Base-by-base conservation (phyloP, 2,329 filamentous ascomycete species). In the Colletotrichum horii region DNA sequence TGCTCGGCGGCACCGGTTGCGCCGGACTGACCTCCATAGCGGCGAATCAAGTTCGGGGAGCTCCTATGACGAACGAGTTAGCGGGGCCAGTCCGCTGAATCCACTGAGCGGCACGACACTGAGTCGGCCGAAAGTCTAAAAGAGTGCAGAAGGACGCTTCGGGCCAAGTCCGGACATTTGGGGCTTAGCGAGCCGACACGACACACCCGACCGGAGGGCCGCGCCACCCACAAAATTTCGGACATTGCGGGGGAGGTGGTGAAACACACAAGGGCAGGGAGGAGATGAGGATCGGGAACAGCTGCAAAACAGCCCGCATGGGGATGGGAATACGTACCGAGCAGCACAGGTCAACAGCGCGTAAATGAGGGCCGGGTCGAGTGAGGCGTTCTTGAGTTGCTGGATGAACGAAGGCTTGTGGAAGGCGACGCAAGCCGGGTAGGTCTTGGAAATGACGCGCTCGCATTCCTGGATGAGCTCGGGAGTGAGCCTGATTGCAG, bases 401-500 rank as follows among this genome's bases (percentile, higher is more conserved):
- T 91, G 89, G 38, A 92, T 82, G 82, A 92, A 92, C 4, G 90
- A 90, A 9, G 90, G 90, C 84, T 91, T 92, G 84, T 92, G 90
- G 81, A 92, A 92, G 80, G 90, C 90, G 56, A 92, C 89, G 80
- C 90, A 92, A 77, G 90, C 89, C 52, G 90, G 90, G 79, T 92
- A 87, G 16, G 90, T 91, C 85, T 91, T 92, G 79, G 87, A 88
- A 79, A 92, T 89, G 80, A 92, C 89, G 74, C 90, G 87, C 83
- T 92, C 90, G 81, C 90, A 91, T 83, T 92, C 90, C 78, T 87
- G 84, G 76, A 91, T 85, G 76, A 91, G 84, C 81, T 92, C 90
- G 67, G 90, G 90, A 11, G 89, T 91, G 67, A 92, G 82, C 78
- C 86, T 87, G 79, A 70, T 58, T 65, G 38, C 64, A 11, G 58